A percentile compares a stretch with the other conserved stretches of the same genome.
These are phyloP conservation scores for Aspergillus asperescens DNA, from an alignment of 495 filamentous ascomycete genomes.

Conservation along the genomic window DNA sequence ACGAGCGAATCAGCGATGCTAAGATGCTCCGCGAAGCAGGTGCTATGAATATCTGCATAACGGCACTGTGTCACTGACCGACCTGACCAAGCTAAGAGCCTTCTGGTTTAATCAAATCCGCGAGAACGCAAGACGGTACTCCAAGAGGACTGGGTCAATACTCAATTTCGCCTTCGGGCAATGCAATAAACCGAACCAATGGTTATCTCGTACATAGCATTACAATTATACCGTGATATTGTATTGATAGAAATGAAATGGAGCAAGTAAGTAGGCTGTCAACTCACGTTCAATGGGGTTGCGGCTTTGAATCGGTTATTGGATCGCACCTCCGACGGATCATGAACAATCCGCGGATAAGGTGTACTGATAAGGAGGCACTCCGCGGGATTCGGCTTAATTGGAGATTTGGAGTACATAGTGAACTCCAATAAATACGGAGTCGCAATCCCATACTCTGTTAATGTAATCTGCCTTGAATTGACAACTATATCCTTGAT, in stretches of 20 bases:
- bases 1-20: too few species aligned
- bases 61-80: too few species aligned
- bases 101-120: not conserved
- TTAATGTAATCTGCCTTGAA: not conserved
- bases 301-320: conserved; percentile 10
- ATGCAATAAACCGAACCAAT: not conserved
- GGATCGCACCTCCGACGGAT: conserved; percentile 13
- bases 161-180: too few species aligned
- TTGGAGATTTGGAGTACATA: not conserved
- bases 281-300: not conserved
- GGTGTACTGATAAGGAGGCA: conserved; percentile 3
- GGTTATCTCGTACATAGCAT: not conserved
- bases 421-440: not conserved
- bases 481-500: not conserved
- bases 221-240: too few species aligned
- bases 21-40: too few species aligned
- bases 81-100: too few species aligned
- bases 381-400: conserved; percentile 13
- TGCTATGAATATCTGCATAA: too few species aligned
- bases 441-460: not conserved
- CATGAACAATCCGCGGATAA: conserved; percentile 8
- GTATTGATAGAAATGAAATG: too few species aligned
- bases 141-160: too few species aligned
- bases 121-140: not conserved
- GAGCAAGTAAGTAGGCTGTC: too few species aligned